phyloP scores from a whole-genome alignment of 2,329 filamentous ascomycete genomes.

The Tolypocladium sp. region DNA sequence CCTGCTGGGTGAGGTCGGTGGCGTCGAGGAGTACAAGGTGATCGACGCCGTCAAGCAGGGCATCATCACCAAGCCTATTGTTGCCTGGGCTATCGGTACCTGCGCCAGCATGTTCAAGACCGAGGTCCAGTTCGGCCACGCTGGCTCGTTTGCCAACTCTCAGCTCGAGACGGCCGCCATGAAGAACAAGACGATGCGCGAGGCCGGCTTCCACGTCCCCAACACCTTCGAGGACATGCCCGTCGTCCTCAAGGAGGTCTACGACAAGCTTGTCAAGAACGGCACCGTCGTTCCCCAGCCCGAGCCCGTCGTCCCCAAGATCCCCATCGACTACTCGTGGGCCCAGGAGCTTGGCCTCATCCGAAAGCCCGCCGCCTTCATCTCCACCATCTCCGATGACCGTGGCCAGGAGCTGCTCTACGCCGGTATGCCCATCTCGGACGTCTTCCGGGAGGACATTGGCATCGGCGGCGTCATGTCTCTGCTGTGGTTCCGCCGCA shows the following conservation, averaged over 20 bases:
- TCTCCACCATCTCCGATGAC: conserved; percentile 99
- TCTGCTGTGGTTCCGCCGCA: conserved; percentile 97
- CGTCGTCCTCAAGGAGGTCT: conserved; percentile 64
- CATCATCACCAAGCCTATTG: conserved; percentile 93
- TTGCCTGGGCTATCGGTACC: conserved; percentile 98
- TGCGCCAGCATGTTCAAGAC: conserved; percentile 99
- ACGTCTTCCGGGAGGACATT: conserved; percentile 98
- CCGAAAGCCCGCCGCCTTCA: conserved; percentile 99
- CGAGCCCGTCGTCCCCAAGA: conserved; percentile 94
- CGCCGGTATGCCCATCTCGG: conserved; percentile 99
- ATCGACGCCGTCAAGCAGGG: conserved; percentile 96
- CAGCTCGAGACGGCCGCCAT: conserved; percentile 92
- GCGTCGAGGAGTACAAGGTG: conserved; percentile 99
- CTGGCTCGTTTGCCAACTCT: conserved; percentile 97
- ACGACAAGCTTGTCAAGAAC: conserved; percentile 77
- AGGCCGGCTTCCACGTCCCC: conserved; percentile 89
- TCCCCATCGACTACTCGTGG: conserved; percentile 99
- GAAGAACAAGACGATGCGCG: conserved; percentile 97
- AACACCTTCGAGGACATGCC: conserved; percentile 97
- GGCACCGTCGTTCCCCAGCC: conserved; percentile 78
- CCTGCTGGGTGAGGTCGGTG: conserved; percentile 94
- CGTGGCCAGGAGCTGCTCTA: conserved; percentile 99
- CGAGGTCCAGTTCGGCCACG: conserved; percentile 98
- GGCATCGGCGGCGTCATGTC: conserved; percentile 99
- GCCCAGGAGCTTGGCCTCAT: conserved; percentile 98